Conservation (phyloP, 1,139 yeast species). For the Arxiozyma heterogenica region DNA sequence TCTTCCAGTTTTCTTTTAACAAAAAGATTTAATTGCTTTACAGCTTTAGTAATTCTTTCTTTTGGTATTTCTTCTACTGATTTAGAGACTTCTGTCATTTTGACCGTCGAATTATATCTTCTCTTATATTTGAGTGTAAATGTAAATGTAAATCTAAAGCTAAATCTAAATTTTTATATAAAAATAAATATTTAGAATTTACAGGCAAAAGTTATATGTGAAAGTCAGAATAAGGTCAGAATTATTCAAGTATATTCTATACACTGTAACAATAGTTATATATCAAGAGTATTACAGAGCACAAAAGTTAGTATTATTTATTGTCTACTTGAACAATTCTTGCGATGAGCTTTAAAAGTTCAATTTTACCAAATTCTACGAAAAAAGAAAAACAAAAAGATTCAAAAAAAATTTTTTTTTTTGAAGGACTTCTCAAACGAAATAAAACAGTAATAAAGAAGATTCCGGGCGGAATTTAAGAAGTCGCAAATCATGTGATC, state of each 20-base stretch:
- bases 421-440: too few species aligned
- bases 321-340: not conserved
- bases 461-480: too few species aligned
- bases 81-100: constrained; percentile 3
- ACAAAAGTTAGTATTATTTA: not conserved
- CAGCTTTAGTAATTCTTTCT: constrained; percentile 35
- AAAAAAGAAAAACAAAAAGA: too few species aligned
- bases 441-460: too few species aligned
- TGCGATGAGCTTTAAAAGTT: constrained; percentile 11
- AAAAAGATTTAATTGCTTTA: constrained; percentile 44
- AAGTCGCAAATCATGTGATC: too few species aligned
- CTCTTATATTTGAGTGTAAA: too few species aligned
- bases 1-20: constrained; percentile 17
- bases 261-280: too few species aligned
- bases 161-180: not conserved
- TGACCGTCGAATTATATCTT: constrained; percentile 12
- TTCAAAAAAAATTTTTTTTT: too few species aligned
- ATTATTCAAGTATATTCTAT: too few species aligned
- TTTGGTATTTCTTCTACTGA: constrained; percentile 5
- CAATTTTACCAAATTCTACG: not conserved
- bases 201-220: not conserved
- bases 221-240: not conserved
- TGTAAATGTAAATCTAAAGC: too few species aligned
- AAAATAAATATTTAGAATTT: not conserved
- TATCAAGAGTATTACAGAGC: not conserved